Evolutionary conservation across 2,329 filamentous ascomycete species (phyloP).

Genomic region (Aspergillus unguis): DNA sequence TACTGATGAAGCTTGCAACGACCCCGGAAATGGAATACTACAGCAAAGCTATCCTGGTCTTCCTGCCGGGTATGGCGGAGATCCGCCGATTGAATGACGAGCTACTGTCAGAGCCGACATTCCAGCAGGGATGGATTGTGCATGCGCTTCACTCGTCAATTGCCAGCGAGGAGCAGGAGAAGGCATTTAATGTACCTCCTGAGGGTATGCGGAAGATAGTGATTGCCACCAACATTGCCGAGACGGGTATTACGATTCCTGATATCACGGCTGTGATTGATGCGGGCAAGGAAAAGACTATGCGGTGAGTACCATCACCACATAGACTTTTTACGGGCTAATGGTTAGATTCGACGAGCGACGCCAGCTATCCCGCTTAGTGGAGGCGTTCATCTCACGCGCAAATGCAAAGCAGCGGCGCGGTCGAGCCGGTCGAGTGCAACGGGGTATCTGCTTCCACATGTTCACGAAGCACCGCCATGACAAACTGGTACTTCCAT

Average conservation of each 20-base stretch:
- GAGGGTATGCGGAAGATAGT: slow-evolving; percentile 85
- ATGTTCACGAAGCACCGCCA: slow-evolving; percentile 88
- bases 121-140: slow-evolving; percentile 74
- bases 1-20: slow-evolving; percentile 73
- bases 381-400: slow-evolving; percentile 91
- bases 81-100: slow-evolving; percentile 86
- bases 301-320: slow-evolving; percentile 50
- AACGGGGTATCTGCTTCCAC: slow-evolving; percentile 92
- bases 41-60: slow-evolving; percentile 90
- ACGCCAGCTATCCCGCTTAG: slow-evolving; percentile 80
- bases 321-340: background rate
- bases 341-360: slow-evolving; percentile 75
- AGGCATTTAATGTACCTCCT: slow-evolving; percentile 82
- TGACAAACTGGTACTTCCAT: slow-evolving; percentile 57
- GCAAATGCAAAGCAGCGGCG: slow-evolving; percentile 95
- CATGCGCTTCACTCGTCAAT: slow-evolving; percentile 93
- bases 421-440: slow-evolving; percentile 90
- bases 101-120: slow-evolving; percentile 71
- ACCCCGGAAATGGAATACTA: slow-evolving; percentile 64
- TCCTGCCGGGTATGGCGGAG: slow-evolving; percentile 90
- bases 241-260: slow-evolving; percentile 94
- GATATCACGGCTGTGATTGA: slow-evolving; percentile 97
- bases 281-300: slow-evolving; percentile 94
- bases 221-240: slow-evolving; percentile 94
- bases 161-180: slow-evolving; percentile 92